Evolutionary conservation across 208 protist genomes (phyloP), one percentile per base, ranked within the genome.

Genomic region (Acanthamoeba castellanii): DNA sequence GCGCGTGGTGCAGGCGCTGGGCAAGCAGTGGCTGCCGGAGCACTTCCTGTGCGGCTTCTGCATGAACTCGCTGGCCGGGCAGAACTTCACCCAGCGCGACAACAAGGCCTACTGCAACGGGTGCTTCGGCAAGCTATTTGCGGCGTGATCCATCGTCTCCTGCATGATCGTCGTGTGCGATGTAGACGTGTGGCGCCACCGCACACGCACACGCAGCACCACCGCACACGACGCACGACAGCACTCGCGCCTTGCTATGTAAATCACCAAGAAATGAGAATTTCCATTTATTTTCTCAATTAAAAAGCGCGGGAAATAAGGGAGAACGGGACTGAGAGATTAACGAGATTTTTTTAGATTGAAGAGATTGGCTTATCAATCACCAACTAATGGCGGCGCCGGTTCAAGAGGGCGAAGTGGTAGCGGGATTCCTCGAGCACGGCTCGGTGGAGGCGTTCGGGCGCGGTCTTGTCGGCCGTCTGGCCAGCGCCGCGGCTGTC

Each of bases 1-100:
- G 16, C 91, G 89, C 32, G 95, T 92, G 45, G 22, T 96, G 14
- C 57, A 57, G 11, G 95, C 95, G 22, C 87, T 96, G 22, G 94
- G 89, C 37, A 30, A 61, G 34, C 82, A 93, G 57, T 96, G 95
- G 95, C 95, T 96, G 64, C 95, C 95, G 2, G 64, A 93, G 57
- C 95, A 95, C 95, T 96, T 96, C 70, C 90, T 96, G 27, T 96
- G 95, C 85, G 50, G 13, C 34, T 85, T 88, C 34, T 94, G 95
- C 74, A 92, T 68, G 42, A 76, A 66, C 32, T 37, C 52, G 22
- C 61, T 72, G 27, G 81, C 94, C 61, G 87, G 94, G 45, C 76
- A 94, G 94, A 87, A 85, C 30, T 96, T 95, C 68, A 95, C 94
- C 37, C 94, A 97, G 45, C 66, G 89, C 59, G 95, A 97, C 55